Conservation (phyloP, 108 stramenopile species). For the Parietichytrium sp. region DNA sequence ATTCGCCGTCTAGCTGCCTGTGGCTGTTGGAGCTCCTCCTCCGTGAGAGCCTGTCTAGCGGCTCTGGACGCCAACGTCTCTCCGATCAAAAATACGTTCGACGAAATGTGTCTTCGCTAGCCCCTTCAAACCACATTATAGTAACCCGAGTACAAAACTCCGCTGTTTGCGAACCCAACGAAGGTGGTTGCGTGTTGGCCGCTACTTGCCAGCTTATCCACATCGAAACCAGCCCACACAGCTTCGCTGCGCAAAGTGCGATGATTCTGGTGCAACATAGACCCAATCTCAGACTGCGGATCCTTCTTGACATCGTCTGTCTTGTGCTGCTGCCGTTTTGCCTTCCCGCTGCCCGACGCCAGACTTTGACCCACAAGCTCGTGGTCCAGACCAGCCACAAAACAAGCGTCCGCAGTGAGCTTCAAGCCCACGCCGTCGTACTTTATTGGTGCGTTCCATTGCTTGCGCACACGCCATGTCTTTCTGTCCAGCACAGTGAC, state of each 20-base stretch:
- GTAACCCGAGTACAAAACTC: background rate
- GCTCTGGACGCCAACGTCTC: no score
- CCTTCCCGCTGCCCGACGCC: background rate
- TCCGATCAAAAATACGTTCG: no score
- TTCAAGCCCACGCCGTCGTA: background rate
- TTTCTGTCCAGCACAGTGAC: background rate
- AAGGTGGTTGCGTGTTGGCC: background rate
- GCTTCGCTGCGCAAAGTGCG: conserved; percentile 31
- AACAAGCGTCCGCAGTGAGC: background rate
- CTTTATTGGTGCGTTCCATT: conserved; percentile 27
- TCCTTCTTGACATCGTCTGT: background rate
- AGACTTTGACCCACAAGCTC: conserved; percentile 16
- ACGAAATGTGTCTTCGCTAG: no score
- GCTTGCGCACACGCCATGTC: background rate
- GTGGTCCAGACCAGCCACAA: conserved; percentile 12
- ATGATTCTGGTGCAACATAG: conserved; percentile 21
- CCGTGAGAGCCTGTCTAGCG: no score
- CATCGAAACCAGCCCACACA: conserved; percentile 1
- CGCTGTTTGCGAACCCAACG: background rate
- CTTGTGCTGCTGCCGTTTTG: background rate
- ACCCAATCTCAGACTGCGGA: conserved; percentile 1
- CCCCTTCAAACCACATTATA: no score
- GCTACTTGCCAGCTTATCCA: background rate
- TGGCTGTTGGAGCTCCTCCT: no score
- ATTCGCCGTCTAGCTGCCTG: no score